These are phyloP conservation scores for Tulasnella sp. DNA, from an alignment of 768 basidiomycete genomes.

Conservation along the genomic window DNA sequence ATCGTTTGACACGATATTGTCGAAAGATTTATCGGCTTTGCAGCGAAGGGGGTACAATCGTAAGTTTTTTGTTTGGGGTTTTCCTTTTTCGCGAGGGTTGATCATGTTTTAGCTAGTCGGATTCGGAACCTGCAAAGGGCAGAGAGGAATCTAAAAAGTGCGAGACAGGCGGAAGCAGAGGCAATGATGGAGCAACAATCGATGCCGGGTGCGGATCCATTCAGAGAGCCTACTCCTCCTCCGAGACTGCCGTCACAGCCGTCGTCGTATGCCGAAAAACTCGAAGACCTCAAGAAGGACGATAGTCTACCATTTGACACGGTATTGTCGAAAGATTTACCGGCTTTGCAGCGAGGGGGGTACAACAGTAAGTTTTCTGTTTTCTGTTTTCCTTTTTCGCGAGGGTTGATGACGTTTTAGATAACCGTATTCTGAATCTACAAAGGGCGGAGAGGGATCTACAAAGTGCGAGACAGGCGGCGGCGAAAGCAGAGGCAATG, in stretches of 20 bases:
- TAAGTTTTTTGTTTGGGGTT: too few species aligned
- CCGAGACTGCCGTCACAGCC: neutral
- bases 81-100: too few species aligned
- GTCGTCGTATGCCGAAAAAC: constrained; percentile 61
- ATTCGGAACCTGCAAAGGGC: too few species aligned
- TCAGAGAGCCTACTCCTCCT: constrained; percentile 1
- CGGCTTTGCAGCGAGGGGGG: constrained; percentile 66
- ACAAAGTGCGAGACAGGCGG: too few species aligned
- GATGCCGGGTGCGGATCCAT: constrained; percentile 11
- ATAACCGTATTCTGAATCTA: too few species aligned
- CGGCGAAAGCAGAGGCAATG: constrained; percentile 26
- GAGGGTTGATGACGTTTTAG: too few species aligned
- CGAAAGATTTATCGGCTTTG: constrained; percentile 72
- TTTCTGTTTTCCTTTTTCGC: too few species aligned
- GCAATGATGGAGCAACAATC: constrained; percentile 21
- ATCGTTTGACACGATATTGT: constrained; percentile 85
- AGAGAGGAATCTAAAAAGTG: constrained; percentile 38
- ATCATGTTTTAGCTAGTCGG: too few species aligned
- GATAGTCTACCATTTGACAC: constrained; percentile 88
- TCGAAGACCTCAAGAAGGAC: constrained; percentile 71
- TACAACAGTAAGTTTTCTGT: constrained; percentile 87
- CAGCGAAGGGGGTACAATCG: constrained; percentile 79
- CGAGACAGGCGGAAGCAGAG: too few species aligned
- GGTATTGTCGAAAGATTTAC: constrained; percentile 80
- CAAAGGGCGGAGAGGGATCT: constrained; percentile 43